Evolutionary conservation across 1,139 yeast genomes (phyloP).

Genomic region (Nakaseomyces sp.): DNA sequence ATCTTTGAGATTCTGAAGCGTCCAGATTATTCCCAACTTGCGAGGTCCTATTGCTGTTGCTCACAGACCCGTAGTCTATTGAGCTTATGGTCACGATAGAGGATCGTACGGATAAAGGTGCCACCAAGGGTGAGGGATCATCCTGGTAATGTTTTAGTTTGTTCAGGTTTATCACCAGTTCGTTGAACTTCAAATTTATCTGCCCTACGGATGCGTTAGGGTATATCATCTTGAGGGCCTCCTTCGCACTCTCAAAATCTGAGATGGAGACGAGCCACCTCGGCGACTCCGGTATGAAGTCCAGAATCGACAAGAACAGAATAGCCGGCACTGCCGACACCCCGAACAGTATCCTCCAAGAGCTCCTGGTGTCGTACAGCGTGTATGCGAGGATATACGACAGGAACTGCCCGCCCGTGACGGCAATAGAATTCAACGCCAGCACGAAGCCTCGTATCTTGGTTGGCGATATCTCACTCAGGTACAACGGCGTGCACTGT

Average conservation of each 20-base stretch:
- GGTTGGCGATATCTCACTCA: conserved; percentile 38
- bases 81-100: neutral
- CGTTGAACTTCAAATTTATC: conserved; percentile 26
- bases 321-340: conserved; percentile 37
- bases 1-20: conserved; percentile 1
- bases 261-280: conserved; percentile 42
- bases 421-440: conserved; percentile 36
- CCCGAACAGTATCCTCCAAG: conserved; percentile 39
- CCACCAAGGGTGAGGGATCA: neutral
- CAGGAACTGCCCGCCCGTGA: conserved; percentile 40
- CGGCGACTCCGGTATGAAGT: conserved; percentile 53
- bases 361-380: conserved; percentile 21
- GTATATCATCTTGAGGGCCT: conserved; percentile 32
- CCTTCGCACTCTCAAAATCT: conserved; percentile 35
- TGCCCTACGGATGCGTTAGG: conserved; percentile 33
- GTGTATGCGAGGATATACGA: conserved; percentile 35
- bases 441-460: conserved; percentile 34
- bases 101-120: conserved; percentile 1
- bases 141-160: conserved; percentile 4
- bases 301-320: conserved; percentile 32
- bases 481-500: conserved; percentile 37
- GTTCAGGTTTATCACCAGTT: conserved; percentile 24
- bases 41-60: neutral
- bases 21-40: neutral
- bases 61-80: conserved; percentile 3